These are phyloP conservation scores for Populus hybrid DNA, from an alignment of 441 rosid genomes.

Conservation along the genomic window DNA sequence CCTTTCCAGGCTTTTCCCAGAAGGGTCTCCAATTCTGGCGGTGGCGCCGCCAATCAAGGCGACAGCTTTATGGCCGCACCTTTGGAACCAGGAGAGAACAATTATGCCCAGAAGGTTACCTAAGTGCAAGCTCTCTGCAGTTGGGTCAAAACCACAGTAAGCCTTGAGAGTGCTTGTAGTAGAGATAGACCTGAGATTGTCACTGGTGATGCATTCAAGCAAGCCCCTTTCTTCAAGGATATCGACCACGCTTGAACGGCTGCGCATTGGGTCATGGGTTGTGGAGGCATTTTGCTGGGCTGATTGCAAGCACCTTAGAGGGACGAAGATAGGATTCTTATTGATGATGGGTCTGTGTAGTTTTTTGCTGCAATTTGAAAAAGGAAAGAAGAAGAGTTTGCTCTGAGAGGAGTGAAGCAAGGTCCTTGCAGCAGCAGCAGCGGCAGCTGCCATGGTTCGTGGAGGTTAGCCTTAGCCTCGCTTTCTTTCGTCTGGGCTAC, in stretches of 20 bases:
- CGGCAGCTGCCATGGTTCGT: slow-evolving; percentile 18
- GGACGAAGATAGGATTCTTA: slow-evolving; percentile 17
- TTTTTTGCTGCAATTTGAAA: slow-evolving; percentile 11
- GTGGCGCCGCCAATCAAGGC: slow-evolving; percentile 96
- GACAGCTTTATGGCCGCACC: slow-evolving; percentile 78
- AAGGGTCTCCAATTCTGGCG: slow-evolving; percentile 87
- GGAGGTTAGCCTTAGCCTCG: not conserved
- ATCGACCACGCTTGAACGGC: slow-evolving; percentile 50
- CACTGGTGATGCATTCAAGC: slow-evolving; percentile 75
- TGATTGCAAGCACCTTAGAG: slow-evolving; percentile 35
- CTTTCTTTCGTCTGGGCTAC: not conserved
- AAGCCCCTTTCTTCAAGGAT: slow-evolving; percentile 77
- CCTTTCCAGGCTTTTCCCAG: slow-evolving; percentile 89
- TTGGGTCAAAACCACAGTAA: slow-evolving; percentile 96
- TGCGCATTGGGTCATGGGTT: slow-evolving; percentile 4
- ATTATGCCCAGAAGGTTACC: slow-evolving; percentile 90
- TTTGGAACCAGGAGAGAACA: slow-evolving; percentile 92
- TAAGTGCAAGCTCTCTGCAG: slow-evolving; percentile 87
- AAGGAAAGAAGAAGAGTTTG: slow-evolving; percentile 30
- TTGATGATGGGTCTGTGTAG: slow-evolving; percentile 7
- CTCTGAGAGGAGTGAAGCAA: slow-evolving; percentile 31
- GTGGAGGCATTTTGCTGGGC: slow-evolving; percentile 26
- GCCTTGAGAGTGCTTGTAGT: slow-evolving; percentile 48
- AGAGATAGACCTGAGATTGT: slow-evolving; percentile 60
- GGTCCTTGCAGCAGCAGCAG: slow-evolving; percentile 43